Evolutionary conservation across 495 filamentous ascomycete species (phyloP).

Genomic region (Tuber magnatum): DNA sequence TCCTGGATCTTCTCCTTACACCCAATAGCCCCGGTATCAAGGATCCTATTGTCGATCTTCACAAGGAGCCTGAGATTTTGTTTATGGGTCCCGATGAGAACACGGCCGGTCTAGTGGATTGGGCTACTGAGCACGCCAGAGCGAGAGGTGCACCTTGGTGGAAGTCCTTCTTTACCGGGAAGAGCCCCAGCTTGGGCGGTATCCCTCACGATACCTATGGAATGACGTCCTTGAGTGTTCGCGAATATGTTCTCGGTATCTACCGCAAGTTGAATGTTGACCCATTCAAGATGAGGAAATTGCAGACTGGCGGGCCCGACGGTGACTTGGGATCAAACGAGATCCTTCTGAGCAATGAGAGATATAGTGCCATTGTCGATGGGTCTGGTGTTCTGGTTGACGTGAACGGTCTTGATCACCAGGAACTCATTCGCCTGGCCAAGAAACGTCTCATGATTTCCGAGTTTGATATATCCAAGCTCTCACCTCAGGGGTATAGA

Average conservation of each 20-base stretch:
- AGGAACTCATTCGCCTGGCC: slow-evolving; percentile 76
- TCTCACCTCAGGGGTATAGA: slow-evolving; percentile 80
- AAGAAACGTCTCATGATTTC: slow-evolving; percentile 83
- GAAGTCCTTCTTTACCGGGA: slow-evolving; percentile 99
- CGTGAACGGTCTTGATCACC: slow-evolving; percentile 75
- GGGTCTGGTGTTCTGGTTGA: slow-evolving; percentile 92
- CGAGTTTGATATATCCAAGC: slow-evolving; percentile 74
- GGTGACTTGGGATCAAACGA: slow-evolving; percentile 97
- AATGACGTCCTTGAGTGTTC: slow-evolving; percentile 95
- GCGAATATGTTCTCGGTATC: slow-evolving; percentile 91
- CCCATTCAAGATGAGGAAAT: slow-evolving; percentile 71
- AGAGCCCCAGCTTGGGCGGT: slow-evolving; percentile 88
- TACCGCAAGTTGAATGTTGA: slow-evolving; percentile 91
- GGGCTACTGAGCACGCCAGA: slow-evolving; percentile 92
- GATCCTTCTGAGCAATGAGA: slow-evolving; percentile 90
- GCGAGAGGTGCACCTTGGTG: slow-evolving; percentile 89
- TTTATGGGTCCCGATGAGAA: slow-evolving; percentile 99
- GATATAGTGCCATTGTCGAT: slow-evolving; percentile 82
- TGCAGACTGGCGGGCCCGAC: slow-evolving; percentile 96
- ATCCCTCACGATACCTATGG: slow-evolving; percentile 94
- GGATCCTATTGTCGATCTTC: slow-evolving; percentile 91
- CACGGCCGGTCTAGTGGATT: slow-evolving; percentile 92
- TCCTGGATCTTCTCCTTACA: slow-evolving; percentile 85
- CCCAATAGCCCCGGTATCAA: slow-evolving; percentile 93
- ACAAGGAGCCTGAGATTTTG: slow-evolving; percentile 88